Evolutionary conservation across 179 eudicot genomes (phyloP), one percentile per base, ranked within the genome.

Genomic region (Amaranthus tricolor): DNA sequence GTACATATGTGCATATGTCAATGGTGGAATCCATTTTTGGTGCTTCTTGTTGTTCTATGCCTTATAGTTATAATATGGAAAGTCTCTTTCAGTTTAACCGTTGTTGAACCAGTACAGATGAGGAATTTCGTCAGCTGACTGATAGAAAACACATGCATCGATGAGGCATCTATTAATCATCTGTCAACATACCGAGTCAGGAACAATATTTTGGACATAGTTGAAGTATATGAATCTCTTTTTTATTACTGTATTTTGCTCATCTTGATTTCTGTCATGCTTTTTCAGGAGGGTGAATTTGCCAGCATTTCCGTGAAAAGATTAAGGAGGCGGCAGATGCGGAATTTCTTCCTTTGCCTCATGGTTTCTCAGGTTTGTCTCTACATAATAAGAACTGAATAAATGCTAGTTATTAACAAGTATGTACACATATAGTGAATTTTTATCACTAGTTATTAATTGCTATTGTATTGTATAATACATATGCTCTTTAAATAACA

Each of bases 281-380:
- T 75, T 74, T 63, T 69, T 15, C 83, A 93, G 99, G 97, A 93
- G 79, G 99, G 99, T 56, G 97, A 91, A 73, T 88, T 89, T 67
- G 92, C 84, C 53, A 85, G 94, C 81, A 75, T 85, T 71, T 81
- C 88, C 21, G 98, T 95, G 81, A 89, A 87, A 86, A 88, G 84
- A 78, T 76, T 95, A 84, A 87, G 99, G 80, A 84, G 78, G 82
- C 90, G 99, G 69, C 99, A 95, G 80, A 95, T 93, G 95, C 84
- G 91, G 48, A 95, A 95, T 77, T 90, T 93, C 73, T 84, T 90
- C 71, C 79, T 93, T 57, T 89, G 95, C 80, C 95, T 95, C 78
- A 86, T 95, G 94, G 97, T 95, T 79, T 95, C 99, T 64, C 99
- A 95, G 81, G 99, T 95, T 86, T 79, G 85, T 68, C 71, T 72